Evolutionary conservation across 1,284 basidiomycete species (phyloP).

Genomic region (Ustilago cynodontis): DNA sequence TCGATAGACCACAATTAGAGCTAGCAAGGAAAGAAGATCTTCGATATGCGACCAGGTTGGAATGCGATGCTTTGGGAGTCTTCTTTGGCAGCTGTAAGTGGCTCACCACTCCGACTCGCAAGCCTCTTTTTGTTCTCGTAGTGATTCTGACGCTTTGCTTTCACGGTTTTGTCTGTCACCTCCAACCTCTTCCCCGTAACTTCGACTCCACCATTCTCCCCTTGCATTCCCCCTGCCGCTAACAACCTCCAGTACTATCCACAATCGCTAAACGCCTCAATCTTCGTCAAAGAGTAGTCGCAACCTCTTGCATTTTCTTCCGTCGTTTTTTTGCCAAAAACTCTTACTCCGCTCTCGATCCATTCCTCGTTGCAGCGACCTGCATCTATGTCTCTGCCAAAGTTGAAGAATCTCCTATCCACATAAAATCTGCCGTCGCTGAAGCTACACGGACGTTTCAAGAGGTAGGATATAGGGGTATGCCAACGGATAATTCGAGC

Average conservation of each 20-base stretch:
- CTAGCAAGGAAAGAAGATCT: constrained; percentile 61
- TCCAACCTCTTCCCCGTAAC: neutral
- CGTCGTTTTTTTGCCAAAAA: constrained; percentile 82
- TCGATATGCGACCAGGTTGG: constrained; percentile 51
- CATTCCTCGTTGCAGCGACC: constrained; percentile 89
- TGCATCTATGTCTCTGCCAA: constrained; percentile 97
- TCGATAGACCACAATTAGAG: constrained; percentile 58
- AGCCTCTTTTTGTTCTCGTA: too few species aligned
- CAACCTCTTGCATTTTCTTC: constrained; percentile 93
- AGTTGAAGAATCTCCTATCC: constrained; percentile 93
- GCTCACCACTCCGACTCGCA: too few species aligned
- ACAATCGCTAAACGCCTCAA: constrained; percentile 86
- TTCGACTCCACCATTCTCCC: neutral
- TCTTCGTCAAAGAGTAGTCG: constrained; percentile 88
- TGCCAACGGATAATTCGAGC: constrained; percentile 82
- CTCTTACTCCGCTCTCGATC: constrained; percentile 88
- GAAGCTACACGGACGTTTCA: constrained; percentile 76
- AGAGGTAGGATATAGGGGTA: constrained; percentile 70
- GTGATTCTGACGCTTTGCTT: too few species aligned
- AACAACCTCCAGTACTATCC: constrained; percentile 77
- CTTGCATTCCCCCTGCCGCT: neutral
- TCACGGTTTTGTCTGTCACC: too few species aligned
- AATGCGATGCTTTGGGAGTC: constrained; percentile 61
- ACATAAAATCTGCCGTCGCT: constrained; percentile 90
- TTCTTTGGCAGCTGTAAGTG: constrained; percentile 63